phyloP scores from a whole-genome alignment of 2,329 filamentous ascomycete species.

The Fusarium nisikadoi region DNA sequence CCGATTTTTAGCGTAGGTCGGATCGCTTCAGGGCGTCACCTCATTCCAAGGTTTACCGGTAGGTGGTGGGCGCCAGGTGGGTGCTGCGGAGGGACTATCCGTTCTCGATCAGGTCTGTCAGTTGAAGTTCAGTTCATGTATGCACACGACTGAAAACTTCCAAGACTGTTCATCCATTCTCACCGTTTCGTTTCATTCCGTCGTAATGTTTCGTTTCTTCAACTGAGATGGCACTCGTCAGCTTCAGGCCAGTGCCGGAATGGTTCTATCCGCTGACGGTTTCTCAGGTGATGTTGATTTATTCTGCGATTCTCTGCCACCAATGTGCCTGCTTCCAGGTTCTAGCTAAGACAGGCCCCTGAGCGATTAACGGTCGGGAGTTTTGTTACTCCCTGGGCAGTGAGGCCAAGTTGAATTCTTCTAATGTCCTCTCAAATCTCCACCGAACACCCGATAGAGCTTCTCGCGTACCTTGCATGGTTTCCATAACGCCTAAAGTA shows the following conservation, averaged over 20 bases:
- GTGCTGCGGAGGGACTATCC: constrained; percentile 6
- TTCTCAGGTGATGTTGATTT: constrained; percentile 14
- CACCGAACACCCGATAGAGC: constrained; percentile 3
- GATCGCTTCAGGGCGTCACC: constrained; percentile 10
- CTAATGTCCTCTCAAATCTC: neutral
- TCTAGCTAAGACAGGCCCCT: neutral
- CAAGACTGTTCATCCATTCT: constrained; percentile 10
- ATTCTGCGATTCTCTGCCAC: neutral
- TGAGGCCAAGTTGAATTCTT: neutral
- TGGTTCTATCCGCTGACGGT: constrained; percentile 1
- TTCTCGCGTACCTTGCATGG: constrained; percentile 28
- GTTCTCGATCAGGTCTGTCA: constrained; percentile 3
- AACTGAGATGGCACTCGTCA: constrained; percentile 17
- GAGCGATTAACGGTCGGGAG: neutral
- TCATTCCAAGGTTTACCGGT: constrained; percentile 9
- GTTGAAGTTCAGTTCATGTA: constrained; percentile 18
- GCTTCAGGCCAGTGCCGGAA: constrained; percentile 29
- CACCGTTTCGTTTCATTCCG: constrained; percentile 33
- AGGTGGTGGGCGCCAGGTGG: neutral
- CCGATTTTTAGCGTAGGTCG: constrained; percentile 15
- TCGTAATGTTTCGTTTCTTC: constrained; percentile 25
- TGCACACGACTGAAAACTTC: neutral
- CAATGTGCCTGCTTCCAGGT: too few species aligned
- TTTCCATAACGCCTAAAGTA: neutral
- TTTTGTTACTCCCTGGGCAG: neutral